phyloP scores from a whole-genome alignment of 345 rosid genomes.

The Hevea brasiliensis region DNA sequence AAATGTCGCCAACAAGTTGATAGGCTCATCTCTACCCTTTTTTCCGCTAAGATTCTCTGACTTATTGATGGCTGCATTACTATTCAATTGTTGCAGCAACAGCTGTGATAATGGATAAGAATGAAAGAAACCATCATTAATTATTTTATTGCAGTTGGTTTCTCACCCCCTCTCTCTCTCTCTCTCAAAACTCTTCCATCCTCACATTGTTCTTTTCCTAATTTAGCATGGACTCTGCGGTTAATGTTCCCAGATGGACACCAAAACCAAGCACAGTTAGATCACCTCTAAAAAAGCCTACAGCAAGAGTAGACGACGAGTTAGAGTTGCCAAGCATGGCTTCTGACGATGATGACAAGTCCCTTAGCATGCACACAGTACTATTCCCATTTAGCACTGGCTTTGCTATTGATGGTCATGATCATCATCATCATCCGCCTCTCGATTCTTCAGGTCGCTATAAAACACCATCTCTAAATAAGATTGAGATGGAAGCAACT shows the following conservation, averaged over 20 bases:
- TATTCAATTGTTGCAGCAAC: too few species aligned
- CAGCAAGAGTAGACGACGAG: neutral
- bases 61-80: too few species aligned
- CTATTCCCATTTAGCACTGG: conserved; percentile 15
- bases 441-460: neutral
- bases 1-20: too few species aligned
- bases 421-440: neutral
- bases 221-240: neutral
- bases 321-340: conserved; percentile 14
- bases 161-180: neutral
- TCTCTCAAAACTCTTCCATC: too few species aligned
- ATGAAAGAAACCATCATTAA: too few species aligned
- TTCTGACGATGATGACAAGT: neutral
- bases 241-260: conserved; percentile 19
- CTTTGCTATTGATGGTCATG: neutral
- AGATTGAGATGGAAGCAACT: neutral
- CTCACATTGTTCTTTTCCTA: too few species aligned
- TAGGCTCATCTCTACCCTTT: too few species aligned
- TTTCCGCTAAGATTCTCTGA: too few species aligned
- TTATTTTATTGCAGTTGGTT: too few species aligned
- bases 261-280: conserved; percentile 8
- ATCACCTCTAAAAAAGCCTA: neutral
- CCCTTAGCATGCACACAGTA: neutral
- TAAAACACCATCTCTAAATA: neutral
- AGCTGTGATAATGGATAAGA: too few species aligned